Conservation (phyloP, 305 asterid genomes). For the Fraxinus nigra region DNA sequence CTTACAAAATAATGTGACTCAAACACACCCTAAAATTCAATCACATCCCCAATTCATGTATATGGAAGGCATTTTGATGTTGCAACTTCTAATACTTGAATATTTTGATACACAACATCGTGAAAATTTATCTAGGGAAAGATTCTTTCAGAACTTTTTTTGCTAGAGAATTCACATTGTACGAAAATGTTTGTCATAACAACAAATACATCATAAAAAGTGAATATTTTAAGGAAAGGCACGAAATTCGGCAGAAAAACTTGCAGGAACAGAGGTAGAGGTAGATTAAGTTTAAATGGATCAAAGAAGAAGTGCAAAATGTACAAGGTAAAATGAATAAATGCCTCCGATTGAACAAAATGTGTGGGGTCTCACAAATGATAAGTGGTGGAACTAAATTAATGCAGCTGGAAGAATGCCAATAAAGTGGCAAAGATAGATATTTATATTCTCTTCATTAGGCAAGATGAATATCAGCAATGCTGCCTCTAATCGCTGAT, state of each 20-base stretch:
- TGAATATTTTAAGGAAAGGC: not conserved
- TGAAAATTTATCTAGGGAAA: not conserved
- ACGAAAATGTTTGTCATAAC: not conserved
- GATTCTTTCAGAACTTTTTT: not conserved
- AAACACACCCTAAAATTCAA: too few relatives aligned
- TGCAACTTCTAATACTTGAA: not conserved
- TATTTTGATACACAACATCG: not conserved
- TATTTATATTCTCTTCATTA: not conserved
- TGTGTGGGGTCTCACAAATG: not conserved
- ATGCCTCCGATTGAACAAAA: not conserved
- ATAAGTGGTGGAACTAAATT: not conserved
- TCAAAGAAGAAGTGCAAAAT: not conserved
- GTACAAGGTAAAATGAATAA: not conserved
- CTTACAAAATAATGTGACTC: too few relatives aligned
- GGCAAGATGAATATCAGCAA: not conserved
- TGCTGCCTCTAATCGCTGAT: not conserved
- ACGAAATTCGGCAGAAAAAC: not conserved
- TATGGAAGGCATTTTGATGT: not conserved
- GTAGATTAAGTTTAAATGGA: not conserved
- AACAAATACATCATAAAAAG: not conserved
- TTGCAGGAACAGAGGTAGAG: not conserved
- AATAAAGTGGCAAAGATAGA: not conserved
- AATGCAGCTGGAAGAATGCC: not conserved
- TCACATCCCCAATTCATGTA: not conserved
- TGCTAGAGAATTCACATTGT: not conserved